Base-by-base conservation (phyloP, 164 flowering plant genomes). In the Chimonanthus praecox region DNA sequence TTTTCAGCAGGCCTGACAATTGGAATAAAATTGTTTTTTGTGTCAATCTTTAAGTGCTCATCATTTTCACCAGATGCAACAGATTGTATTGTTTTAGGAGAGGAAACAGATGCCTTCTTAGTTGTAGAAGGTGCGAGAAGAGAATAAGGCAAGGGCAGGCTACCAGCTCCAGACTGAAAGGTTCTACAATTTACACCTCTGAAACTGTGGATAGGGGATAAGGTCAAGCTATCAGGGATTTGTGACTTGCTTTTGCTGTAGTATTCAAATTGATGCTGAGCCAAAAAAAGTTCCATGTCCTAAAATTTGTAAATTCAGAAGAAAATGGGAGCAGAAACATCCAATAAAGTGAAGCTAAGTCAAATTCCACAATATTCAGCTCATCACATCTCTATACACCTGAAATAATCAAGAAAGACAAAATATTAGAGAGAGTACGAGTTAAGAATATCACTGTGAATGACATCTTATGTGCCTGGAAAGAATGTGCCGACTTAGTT, bases 231-330 rank as follows among this genome's bases (percentile, higher is more conserved):
- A 47, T 68, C 83, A 11, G 79, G 47, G 11, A 79, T 75, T 50
- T 75, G 67, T 6, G 73, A 3, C 78, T 76, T 84, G 58, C 77
- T 78, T 74, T 81, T 69, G 60, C 81, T 71, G 72, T 82, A 81
- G 61, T 79, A 85, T 65, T 87, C 92, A 71, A 83, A 85, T 83
- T 84, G 79, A 65, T 88, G 88, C 73, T 89, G 90, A 46, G 79
- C 81, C 54, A 86, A 84, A 73, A 91, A 83, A 58, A 92, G 84
- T 2, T 90, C 94, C 99, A 94, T 92, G 11, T 71, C 54, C 5
- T 16, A 45, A 3, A 13, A 54, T 13, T 54, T 13, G 11, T 5
- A 54, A 54, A 3, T 10, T 54, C 16, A n/a, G 60, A 54, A 54
- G 60, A 54, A 9, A 54, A 33, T 33, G 16, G 60, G 10, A 54